Evolutionary conservation across 495 filamentous ascomycete genomes (phyloP).

Genomic region (Glarea lozoyensis): DNA sequence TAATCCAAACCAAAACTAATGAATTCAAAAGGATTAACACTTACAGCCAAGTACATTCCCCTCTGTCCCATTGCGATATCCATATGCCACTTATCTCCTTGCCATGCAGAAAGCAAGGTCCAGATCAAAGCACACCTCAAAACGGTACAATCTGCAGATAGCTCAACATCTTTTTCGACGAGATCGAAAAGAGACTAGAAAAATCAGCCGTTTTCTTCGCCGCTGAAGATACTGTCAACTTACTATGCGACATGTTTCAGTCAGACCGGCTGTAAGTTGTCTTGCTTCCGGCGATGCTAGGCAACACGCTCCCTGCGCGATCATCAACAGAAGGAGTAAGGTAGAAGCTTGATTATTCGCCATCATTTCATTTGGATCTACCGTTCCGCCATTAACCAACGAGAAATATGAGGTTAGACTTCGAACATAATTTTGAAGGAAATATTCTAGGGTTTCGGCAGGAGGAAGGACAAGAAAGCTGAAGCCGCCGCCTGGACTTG

Average conservation of each 20-base stretch:
- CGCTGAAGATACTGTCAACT: no score
- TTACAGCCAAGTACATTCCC: conserved; percentile 56
- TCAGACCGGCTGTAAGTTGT: conserved; percentile 50
- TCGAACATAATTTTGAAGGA: conserved; percentile 49
- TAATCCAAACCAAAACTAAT: neutral
- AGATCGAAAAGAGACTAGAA: conserved; percentile 56
- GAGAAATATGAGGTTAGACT: conserved; percentile 51
- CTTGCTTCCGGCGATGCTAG: conserved; percentile 48
- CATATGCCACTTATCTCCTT: conserved; percentile 64
- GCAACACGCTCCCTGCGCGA: conserved; percentile 51
- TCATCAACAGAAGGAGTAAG: conserved; percentile 53
- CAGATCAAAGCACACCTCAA: conserved; percentile 53
- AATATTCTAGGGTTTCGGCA: conserved; percentile 48
- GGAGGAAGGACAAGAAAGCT: conserved; percentile 52
- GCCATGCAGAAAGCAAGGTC: conserved; percentile 52
- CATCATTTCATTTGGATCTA: conserved; percentile 53
- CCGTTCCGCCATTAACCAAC: conserved; percentile 36
- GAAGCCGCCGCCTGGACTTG: conserved; percentile 29
- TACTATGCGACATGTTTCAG: conserved; percentile 57
- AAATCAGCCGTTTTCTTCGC: no score
- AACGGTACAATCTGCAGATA: conserved; percentile 47
- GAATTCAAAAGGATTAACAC: conserved; percentile 11
- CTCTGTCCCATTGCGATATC: conserved; percentile 62
- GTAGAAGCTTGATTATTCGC: conserved; percentile 48
- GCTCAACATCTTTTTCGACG: conserved; percentile 55